Base-by-base conservation (phyloP, 1,139 yeast species). In the Nadsonia commutata region DNA sequence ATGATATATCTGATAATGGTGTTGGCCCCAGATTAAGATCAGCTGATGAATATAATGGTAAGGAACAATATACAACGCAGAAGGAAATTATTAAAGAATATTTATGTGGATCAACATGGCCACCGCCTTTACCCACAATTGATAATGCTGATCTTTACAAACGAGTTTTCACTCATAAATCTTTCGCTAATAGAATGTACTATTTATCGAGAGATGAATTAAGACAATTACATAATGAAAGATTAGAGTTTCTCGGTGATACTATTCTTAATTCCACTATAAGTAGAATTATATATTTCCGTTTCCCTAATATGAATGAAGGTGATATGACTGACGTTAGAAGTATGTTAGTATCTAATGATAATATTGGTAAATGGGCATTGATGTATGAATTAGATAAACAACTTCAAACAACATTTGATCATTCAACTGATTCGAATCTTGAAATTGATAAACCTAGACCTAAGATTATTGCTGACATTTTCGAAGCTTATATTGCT, bases 231-330 rank as follows among this genome's bases (percentile, higher is more conserved):
- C 90, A 86, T 56, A 86, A 90, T 59, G 98, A 93, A 65, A 70
- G 98, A 43, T 67, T 90, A 36, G 99, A 93, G 62, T 93, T 86
- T 57, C 64, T 86, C 38, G 99, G 99, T 18, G 99, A 93, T 62
- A 79, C 97, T 0, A 75, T 86, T 18, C 66, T 90, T 50, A 84
- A 86, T 56, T 74, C 74, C 48, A 67, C 80, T 39, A 78, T 83
- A 41, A 80, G 96, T 0, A 66, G 74, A 49, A 69, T 85, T 41
- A 68, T 85, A 18, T 85, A 71, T 54, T 68, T 72, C 31, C 63
- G 72, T 47, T 81, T 80, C 53, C 90, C 94, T 0, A 64, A 70
- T 41, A 79, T 78, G 36, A 67, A 78, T 19, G 98, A 93, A 67
- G 98, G 98, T 36, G 79, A 76, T 39, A 64, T 93, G 49, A 78